Percentiles rank a stretch among this genome's conserved stretches.
phyloP scores from a whole-genome alignment of 2,329 filamentous ascomycete genomes.

The Cercospora sojina region DNA sequence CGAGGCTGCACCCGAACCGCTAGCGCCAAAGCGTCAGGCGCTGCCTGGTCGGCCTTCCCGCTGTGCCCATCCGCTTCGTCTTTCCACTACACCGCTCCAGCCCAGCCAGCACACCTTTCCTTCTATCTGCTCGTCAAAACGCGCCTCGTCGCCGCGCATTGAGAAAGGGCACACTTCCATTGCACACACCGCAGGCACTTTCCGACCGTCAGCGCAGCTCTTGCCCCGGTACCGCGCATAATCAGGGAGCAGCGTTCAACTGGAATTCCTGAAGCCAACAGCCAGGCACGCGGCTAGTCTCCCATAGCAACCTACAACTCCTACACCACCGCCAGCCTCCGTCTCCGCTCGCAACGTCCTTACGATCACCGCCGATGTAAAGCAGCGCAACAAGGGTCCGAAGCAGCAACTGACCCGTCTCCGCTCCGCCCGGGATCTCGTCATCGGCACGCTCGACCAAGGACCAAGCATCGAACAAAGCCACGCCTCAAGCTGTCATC shows the following conservation, averaged over 20 bases:
- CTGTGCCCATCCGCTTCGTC: no score
- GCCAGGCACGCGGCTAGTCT: background rate
- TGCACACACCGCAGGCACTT: background rate
- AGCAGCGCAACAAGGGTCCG: conserved; percentile 21
- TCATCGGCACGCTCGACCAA: conserved; percentile 21
- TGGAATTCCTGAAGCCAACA: background rate
- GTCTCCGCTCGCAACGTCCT: conserved; percentile 1
- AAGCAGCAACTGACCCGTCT: conserved; percentile 21
- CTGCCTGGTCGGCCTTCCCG: no score
- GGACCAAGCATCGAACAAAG: conserved; percentile 9
- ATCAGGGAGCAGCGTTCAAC: background rate
- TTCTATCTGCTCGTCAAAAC: conserved; percentile 2
- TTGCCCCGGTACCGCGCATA: background rate
- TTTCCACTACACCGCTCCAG: no score
- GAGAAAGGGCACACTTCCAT: background rate
- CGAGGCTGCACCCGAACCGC: no score
- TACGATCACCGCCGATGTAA: conserved; percentile 19
- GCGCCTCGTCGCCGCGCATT: background rate
- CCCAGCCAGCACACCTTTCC: no score
- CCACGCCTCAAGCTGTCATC: conserved; percentile 9
- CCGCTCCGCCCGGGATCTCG: conserved; percentile 23
- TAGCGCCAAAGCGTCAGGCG: no score
- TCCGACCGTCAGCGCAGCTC: background rate
- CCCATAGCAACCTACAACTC: background rate
- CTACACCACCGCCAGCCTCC: background rate